A percentile compares a stretch with the other conserved stretches of the same genome.
Conservation (phyloP, 108 stramenopile genomes). For the Seminavis robusta region DNA sequence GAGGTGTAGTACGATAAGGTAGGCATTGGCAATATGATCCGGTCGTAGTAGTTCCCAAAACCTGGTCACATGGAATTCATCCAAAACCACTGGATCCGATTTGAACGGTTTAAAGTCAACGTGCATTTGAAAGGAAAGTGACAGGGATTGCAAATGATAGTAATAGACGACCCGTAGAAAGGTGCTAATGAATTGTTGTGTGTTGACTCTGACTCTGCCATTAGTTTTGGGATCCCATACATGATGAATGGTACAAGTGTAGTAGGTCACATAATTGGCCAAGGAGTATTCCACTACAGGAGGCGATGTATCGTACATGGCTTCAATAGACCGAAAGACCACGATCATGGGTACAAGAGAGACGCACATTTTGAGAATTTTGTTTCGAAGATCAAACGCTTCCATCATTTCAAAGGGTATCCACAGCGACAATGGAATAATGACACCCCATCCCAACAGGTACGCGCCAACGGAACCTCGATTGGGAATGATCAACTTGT, state of each 20-base stretch:
- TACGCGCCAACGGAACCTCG: not conserved
- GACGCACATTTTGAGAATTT: slow-evolving; percentile 2
- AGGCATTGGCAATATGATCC: slow-evolving; percentile 27
- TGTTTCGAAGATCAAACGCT: slow-evolving; percentile 6
- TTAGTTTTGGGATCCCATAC: slow-evolving; percentile 23
- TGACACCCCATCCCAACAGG: slow-evolving; percentile 12
- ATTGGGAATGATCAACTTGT: not conserved
- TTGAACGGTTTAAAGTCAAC: slow-evolving; percentile 31
- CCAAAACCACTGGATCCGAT: slow-evolving; percentile 7
- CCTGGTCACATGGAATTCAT: slow-evolving; percentile 16
- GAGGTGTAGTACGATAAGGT: slow-evolving; percentile 10
- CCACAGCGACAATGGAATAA: slow-evolving; percentile 6
- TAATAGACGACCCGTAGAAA: slow-evolving; percentile 10
- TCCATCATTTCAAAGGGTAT: slow-evolving; percentile 7
- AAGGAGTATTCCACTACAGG: slow-evolving; percentile 22
- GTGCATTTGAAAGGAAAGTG: slow-evolving; percentile 20
- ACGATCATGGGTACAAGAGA: slow-evolving; percentile 9
- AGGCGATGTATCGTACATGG: slow-evolving; percentile 26
- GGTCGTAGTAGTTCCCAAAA: slow-evolving; percentile 25
- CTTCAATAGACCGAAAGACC: slow-evolving; percentile 6
- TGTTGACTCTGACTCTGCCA: not conserved
- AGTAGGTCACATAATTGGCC: slow-evolving; percentile 37
- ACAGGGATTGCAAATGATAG: slow-evolving; percentile 19
- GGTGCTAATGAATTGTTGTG: not conserved
- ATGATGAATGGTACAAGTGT: slow-evolving; percentile 15